Conservation (phyloP, 1,284 basidiomycete species). For the Mycosarcoma maydis region DNA sequence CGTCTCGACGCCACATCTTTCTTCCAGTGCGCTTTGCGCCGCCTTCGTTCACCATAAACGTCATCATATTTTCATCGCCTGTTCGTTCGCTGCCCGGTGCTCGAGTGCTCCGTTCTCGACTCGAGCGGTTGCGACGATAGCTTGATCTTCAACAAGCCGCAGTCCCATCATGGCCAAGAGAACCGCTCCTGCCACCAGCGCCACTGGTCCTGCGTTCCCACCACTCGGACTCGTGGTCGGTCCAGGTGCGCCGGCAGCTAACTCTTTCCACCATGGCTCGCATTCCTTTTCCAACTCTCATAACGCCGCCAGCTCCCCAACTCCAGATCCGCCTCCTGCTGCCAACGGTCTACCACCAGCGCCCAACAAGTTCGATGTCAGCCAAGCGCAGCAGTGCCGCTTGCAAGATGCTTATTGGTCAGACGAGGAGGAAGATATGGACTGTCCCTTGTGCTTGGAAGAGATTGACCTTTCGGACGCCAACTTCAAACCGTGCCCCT, state of each 20-base stretch:
- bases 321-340: constrained; percentile 14
- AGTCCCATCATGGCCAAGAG: constrained; percentile 40
- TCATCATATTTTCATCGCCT: constrained; percentile 1
- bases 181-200: constrained; percentile 39
- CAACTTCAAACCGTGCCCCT: constrained; percentile 99
- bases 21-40: constrained; percentile 20
- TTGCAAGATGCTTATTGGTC: constrained; percentile 99
- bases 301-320: constrained; percentile 16
- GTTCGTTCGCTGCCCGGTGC: constrained; percentile 18
- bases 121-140: constrained; percentile 19
- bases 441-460: constrained; percentile 97
- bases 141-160: background rate
- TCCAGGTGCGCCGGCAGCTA: constrained; percentile 35
- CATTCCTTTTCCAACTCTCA: constrained; percentile 29
- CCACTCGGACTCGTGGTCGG: constrained; percentile 54
- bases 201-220: constrained; percentile 48
- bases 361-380: constrained; percentile 58
- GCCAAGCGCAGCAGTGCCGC: constrained; percentile 69
- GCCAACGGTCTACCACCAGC: constrained; percentile 56
- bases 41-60: constrained; percentile 18
- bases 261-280: constrained; percentile 22
- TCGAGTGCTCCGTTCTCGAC: constrained; percentile 25
- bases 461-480: constrained; percentile 99
- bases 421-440: constrained; percentile 98
- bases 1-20: background rate